A percentile compares a stretch with the other conserved stretches of the same genome.
Conservation (phyloP, 106 monocot genomes). For the Vanilla planifolia region DNA sequence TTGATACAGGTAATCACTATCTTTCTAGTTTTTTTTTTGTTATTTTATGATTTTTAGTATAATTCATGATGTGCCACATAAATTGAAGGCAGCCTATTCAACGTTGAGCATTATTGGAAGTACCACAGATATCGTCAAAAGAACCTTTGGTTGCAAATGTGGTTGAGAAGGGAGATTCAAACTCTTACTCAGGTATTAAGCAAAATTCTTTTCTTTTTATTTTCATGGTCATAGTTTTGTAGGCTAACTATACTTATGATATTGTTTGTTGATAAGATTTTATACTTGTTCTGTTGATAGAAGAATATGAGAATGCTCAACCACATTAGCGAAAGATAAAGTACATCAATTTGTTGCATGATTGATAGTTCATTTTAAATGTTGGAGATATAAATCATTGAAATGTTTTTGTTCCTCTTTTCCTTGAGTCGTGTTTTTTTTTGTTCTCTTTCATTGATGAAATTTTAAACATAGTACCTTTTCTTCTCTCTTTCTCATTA, state of each 20-base stretch:
- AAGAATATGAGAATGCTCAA: no score
- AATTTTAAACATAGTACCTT: no score
- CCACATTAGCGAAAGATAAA: no score
- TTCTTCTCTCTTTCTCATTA: no score
- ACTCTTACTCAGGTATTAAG: slow-evolving; percentile 38
- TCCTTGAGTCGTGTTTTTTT: no score
- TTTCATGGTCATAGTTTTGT: not conserved
- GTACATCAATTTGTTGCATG: no score
- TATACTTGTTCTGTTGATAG: no score
- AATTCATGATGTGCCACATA: slow-evolving; percentile 12
- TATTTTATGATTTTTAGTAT: not conserved
- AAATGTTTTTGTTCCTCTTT: no score
- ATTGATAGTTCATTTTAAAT: no score
- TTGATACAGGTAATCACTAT: slow-evolving; percentile 15
- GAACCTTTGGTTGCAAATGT: slow-evolving; percentile 55
- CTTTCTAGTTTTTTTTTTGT: not conserved
- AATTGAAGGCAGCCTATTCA: slow-evolving; percentile 11
- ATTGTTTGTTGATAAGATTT: not conserved
- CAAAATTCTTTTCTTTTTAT: not conserved
- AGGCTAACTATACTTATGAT: not conserved
- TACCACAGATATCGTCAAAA: slow-evolving; percentile 32
- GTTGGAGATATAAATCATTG: no score
- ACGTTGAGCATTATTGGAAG: slow-evolving; percentile 55
- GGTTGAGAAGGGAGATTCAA: slow-evolving; percentile 76
- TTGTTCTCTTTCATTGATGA: no score